Conservation (phyloP, 2,329 filamentous ascomycete genomes). For the Ophiostoma sp. region DNA sequence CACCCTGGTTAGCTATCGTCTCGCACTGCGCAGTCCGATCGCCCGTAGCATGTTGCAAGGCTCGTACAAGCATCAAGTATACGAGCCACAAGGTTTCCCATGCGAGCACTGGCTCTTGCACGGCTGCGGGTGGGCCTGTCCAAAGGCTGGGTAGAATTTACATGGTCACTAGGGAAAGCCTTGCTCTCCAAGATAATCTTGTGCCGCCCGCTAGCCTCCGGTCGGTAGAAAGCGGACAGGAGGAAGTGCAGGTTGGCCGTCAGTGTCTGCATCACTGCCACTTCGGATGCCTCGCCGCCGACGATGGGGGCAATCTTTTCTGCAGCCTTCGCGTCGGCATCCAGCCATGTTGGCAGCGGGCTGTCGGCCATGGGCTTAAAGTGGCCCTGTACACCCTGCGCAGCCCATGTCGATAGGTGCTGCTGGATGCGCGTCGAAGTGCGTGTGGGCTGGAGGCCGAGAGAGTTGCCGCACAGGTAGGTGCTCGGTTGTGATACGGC, state of each 20-base stretch:
- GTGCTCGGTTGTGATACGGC: conserved; percentile 44
- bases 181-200: conserved; percentile 87
- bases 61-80: not conserved
- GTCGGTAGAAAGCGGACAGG: conserved; percentile 81
- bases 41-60: not conserved
- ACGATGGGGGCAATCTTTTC: conserved; percentile 71
- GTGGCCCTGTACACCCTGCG: conserved; percentile 81
- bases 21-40: not conserved
- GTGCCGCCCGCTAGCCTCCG: conserved; percentile 57
- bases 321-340: conserved; percentile 74
- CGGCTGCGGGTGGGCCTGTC: not conserved
- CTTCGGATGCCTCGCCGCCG: conserved; percentile 69
- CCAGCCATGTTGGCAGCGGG: conserved; percentile 70
- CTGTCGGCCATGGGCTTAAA: conserved; percentile 70
- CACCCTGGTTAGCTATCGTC: not conserved
- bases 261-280: conserved; percentile 86
- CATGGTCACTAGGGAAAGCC: conserved; percentile 84
- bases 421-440: conserved; percentile 67
- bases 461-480: conserved; percentile 88
- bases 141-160: conserved; percentile 23
- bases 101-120: not conserved
- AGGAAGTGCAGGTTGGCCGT: conserved; percentile 80
- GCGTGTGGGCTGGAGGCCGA: conserved; percentile 77
- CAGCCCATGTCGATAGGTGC: conserved; percentile 81
- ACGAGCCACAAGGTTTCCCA: not conserved